These are phyloP conservation scores for Yamadazyma spencermartinsiae DNA, from an alignment of 1,139 yeast species.

Conservation along the genomic window DNA sequence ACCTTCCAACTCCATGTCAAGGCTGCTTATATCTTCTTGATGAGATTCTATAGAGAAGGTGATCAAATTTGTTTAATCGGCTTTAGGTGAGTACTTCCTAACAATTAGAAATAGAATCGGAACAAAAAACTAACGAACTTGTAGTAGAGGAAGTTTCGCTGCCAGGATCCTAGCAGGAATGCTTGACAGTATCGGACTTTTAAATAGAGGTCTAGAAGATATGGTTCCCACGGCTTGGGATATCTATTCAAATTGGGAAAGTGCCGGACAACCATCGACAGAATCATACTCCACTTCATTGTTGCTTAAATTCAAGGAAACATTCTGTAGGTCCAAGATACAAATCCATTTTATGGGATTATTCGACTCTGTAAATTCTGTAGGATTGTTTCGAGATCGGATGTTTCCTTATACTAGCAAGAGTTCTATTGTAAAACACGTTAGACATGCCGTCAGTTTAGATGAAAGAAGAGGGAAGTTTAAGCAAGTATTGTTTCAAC, in stretches of 20 bases:
- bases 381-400: conserved; percentile 56
- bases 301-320: conserved; percentile 51
- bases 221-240: conserved; percentile 62
- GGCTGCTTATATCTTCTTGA: conserved; percentile 54
- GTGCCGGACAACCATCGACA: conserved; percentile 54
- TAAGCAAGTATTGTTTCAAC: conserved; percentile 52
- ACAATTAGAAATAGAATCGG: neutral
- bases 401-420: conserved; percentile 58
- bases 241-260: conserved; percentile 61
- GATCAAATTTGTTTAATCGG: conserved; percentile 60
- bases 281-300: conserved; percentile 40
- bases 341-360: conserved; percentile 58
- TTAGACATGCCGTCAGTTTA: conserved; percentile 63
- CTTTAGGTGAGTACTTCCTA: conserved; percentile 33
- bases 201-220: conserved; percentile 53
- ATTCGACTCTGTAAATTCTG: conserved; percentile 68
- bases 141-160: conserved; percentile 63
- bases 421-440: conserved; percentile 51
- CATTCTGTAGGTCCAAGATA: conserved; percentile 48
- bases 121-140: neutral
- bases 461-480: conserved; percentile 66
- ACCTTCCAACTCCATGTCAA: conserved; percentile 55
- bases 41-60: conserved; percentile 46
- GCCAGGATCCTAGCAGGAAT: conserved; percentile 64
- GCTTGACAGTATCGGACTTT: conserved; percentile 60